A percentile compares a stretch with the other conserved stretches of the same genome.
phyloP scores from a whole-genome alignment of 2,329 filamentous ascomycete species.

The Furcasterigmium sp. region DNA sequence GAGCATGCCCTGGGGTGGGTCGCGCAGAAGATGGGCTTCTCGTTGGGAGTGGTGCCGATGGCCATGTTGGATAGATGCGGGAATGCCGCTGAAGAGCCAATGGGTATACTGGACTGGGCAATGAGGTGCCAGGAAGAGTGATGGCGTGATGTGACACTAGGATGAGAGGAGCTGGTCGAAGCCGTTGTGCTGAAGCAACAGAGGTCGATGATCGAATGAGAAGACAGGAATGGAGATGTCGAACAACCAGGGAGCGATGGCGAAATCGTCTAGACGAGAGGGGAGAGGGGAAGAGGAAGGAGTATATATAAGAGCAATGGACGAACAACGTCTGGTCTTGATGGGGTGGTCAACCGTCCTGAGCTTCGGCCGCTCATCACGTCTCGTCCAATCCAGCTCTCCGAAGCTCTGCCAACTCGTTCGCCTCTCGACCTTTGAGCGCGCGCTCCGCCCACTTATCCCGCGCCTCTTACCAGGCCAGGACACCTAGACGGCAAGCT shows the following conservation, averaged over 20 bases:
- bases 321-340: not conserved
- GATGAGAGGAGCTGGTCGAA: not conserved
- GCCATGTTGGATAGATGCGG: constrained; percentile 49
- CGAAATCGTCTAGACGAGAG: constrained; percentile 1
- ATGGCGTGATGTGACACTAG: not conserved
- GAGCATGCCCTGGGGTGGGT: constrained; percentile 95
- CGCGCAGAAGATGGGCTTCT: constrained; percentile 74
- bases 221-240: not conserved
- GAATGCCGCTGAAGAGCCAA: not conserved
- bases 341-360: not conserved
- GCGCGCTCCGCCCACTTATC: constrained; percentile 2
- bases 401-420: constrained; percentile 4
- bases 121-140: not conserved
- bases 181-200: no score
- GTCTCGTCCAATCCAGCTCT: constrained; percentile 5
- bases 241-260: constrained; percentile 1
- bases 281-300: not conserved
- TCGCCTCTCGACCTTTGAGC: not conserved
- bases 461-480: not conserved
- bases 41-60: not conserved
- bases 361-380: not conserved
- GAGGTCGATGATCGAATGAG: not conserved
- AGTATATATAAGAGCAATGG: not conserved
- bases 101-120: not conserved
- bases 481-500: no score